A percentile compares a stretch with the other conserved stretches of the same genome.
Evolutionary conservation across 2,329 filamentous ascomycete species (phyloP).

Genomic region (Cladosporium sp.): DNA sequence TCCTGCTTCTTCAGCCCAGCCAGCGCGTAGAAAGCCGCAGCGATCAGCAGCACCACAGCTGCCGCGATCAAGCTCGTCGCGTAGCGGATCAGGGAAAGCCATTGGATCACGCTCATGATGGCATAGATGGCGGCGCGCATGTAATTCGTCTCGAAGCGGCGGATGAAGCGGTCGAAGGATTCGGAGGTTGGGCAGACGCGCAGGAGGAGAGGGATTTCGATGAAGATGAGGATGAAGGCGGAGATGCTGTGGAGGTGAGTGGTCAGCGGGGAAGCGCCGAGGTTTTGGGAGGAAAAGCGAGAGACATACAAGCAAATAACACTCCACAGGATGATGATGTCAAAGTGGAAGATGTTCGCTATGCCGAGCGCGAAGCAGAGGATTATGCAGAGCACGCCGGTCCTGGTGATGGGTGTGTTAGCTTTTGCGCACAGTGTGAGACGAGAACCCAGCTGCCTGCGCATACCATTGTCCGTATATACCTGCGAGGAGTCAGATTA

Average conservation of each 20-base stretch:
- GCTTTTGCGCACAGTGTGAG: background rate
- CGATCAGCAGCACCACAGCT: slow-evolving; percentile 76
- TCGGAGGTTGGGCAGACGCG: slow-evolving; percentile 95
- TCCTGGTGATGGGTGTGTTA: slow-evolving; percentile 41
- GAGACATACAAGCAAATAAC: slow-evolving; percentile 56
- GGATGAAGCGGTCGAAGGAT: slow-evolving; percentile 85
- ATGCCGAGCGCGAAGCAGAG: slow-evolving; percentile 69
- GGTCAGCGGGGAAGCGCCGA: slow-evolving; percentile 6
- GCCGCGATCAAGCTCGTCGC: slow-evolving; percentile 80
- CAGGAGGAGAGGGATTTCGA: slow-evolving; percentile 85
- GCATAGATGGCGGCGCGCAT: slow-evolving; percentile 89
- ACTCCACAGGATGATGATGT: slow-evolving; percentile 62
- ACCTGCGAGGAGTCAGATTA: slow-evolving; percentile 46
- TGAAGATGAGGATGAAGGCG: slow-evolving; percentile 54
- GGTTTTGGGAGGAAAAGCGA: too few relatives aligned
- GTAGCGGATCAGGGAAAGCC: slow-evolving; percentile 69
- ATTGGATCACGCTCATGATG: slow-evolving; percentile 80
- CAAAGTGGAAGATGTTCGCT: slow-evolving; percentile 66
- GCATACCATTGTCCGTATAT: slow-evolving; percentile 71
- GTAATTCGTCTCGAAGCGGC: slow-evolving; percentile 92
- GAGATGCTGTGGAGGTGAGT: slow-evolving; percentile 42
- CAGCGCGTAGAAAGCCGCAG: slow-evolving; percentile 76
- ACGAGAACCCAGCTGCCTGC: background rate
- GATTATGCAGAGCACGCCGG: slow-evolving; percentile 62
- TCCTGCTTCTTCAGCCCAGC: slow-evolving; percentile 81